Conservation (phyloP, 1,284 basidiomycete species). For the Butyriboletus appendiculatus region DNA sequence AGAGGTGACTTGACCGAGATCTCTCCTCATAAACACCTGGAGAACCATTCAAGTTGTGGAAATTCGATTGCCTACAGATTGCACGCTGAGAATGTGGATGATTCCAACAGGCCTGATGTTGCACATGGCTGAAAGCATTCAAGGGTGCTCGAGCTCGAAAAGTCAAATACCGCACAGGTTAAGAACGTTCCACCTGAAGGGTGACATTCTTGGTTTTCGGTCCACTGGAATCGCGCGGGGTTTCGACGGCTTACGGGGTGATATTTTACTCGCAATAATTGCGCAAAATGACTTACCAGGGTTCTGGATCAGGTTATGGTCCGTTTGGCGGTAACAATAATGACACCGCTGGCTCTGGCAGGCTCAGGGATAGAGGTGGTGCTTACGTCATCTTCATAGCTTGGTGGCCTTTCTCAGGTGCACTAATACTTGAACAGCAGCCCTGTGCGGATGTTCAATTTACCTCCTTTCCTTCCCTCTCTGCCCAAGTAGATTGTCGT, state of each 20-base stretch:
- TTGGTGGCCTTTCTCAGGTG: conserved; percentile 17
- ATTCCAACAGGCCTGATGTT: not conserved
- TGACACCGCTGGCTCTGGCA: not conserved
- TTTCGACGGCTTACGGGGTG: not conserved
- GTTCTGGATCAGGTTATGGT: not conserved
- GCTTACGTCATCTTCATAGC: conserved; percentile 25
- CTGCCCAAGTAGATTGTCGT: conserved; percentile 36
- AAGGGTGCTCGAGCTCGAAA: not conserved
- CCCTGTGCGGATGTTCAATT: conserved; percentile 20
- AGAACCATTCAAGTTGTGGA: not conserved
- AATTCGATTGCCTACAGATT: not conserved
- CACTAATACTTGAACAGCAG: conserved; percentile 16
- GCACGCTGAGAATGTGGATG: not conserved
- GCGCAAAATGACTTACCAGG: conserved; percentile 9
- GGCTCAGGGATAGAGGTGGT: conserved; percentile 22
- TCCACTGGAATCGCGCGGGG: conserved; percentile 6
- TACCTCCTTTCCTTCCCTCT: conserved; percentile 37
- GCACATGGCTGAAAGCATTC: not conserved
- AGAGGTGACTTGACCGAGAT: not conserved
- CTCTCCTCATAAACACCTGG: conserved; percentile 1
- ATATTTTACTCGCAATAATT: conserved; percentile 2
- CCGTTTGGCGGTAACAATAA: conserved; percentile 9
- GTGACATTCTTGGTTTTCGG: not conserved
- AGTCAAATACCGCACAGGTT: not conserved
- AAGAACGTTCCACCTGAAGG: not conserved